A percentile compares a stretch with the other conserved stretches of the same genome.
phyloP scores from a whole-genome alignment of 2,329 filamentous ascomycete species.

The Ophiostoma himal-ulmi region DNA sequence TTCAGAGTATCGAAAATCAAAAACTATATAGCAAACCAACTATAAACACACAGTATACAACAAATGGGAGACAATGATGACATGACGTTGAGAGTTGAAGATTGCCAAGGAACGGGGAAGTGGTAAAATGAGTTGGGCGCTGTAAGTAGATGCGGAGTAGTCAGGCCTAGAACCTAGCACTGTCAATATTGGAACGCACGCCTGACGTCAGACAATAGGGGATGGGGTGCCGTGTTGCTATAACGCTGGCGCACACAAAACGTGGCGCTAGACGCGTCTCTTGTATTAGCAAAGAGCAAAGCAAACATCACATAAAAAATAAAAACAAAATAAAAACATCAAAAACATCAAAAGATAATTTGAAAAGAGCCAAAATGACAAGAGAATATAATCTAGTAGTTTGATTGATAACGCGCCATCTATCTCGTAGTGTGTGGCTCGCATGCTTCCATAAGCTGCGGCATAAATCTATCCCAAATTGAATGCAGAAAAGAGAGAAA shows the following conservation, averaged over 20 bases:
- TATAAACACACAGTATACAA: background rate
- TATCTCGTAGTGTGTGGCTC: background rate
- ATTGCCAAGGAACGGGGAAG: background rate
- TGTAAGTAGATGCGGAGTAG: background rate
- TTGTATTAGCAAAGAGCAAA: too few species aligned
- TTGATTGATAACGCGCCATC: conserved; percentile 4
- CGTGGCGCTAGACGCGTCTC: too few species aligned
- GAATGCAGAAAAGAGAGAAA: background rate
- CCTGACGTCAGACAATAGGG: background rate
- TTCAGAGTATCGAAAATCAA: background rate
- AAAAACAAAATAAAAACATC: background rate
- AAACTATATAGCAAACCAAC: background rate
- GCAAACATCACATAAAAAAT: background rate
- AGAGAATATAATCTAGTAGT: background rate
- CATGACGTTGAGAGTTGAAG: background rate
- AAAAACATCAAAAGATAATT: background rate
- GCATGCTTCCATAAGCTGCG: conserved; percentile 4
- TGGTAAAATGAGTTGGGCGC: background rate
- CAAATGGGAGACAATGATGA: background rate
- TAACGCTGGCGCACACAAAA: background rate
- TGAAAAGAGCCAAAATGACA: background rate
- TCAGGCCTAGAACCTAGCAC: background rate
- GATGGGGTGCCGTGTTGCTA: background rate
- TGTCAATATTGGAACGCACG: background rate
- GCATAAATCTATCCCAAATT: conserved; percentile 9